Conservation (phyloP, 179 eudicot genomes). For the Gypsophila paniculata region DNA sequence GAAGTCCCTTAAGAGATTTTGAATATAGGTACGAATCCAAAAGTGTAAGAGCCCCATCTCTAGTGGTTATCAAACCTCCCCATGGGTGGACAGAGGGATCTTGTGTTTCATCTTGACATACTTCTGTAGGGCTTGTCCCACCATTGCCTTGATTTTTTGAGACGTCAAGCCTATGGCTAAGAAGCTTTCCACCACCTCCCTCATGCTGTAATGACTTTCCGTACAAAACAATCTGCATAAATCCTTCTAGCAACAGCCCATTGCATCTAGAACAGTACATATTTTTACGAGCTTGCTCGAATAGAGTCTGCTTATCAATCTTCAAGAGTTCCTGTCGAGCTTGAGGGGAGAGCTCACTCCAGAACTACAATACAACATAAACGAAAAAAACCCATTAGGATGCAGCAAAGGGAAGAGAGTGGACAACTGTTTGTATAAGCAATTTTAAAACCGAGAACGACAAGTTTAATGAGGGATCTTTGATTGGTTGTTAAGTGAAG, state of each 20-base stretch:
- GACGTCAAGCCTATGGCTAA: conserved; percentile 37
- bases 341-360: conserved; percentile 79
- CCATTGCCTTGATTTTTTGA: conserved; percentile 35
- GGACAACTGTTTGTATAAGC: not conserved
- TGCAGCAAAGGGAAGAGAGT: not conserved
- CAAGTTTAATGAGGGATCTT: not conserved
- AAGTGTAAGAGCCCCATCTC: conserved; percentile 81
- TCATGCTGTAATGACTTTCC: conserved; percentile 90
- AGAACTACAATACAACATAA: conserved; percentile 54
- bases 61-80: conserved; percentile 87
- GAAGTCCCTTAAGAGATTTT: conserved; percentile 78
- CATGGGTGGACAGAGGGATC: conserved; percentile 98
- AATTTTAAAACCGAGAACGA: not conserved
- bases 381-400: too few species aligned
- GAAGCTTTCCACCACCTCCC: conserved; percentile 39
- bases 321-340: conserved; percentile 78
- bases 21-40: conserved; percentile 74
- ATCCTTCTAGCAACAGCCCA: conserved; percentile 88
- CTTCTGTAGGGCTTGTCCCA: conserved; percentile 28
- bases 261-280: conserved; percentile 98
- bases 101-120: conserved; percentile 58
- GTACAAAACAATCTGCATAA: conserved; percentile 82
- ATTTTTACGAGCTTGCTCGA: conserved; percentile 97
- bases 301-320: conserved; percentile 78
- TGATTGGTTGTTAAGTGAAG: not conserved